A percentile compares a stretch with the other conserved stretches of the same genome.
Evolutionary conservation across 257 asterid species (phyloP).

Genomic region (Datura wrightii): DNA sequence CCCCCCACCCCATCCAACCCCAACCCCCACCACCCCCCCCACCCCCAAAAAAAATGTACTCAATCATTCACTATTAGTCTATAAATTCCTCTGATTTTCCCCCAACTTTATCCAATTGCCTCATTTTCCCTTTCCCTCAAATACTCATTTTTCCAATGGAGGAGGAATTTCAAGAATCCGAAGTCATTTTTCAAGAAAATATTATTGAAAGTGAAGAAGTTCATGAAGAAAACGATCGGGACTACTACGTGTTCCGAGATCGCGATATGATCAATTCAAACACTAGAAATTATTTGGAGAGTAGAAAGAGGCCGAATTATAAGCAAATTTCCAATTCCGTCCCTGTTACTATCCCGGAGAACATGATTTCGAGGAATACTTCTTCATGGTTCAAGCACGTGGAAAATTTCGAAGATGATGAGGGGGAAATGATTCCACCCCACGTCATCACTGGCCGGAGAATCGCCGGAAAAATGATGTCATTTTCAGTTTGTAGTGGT

Average conservation of each 20-base stretch:
- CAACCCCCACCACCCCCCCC: neutral
- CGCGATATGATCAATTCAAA: neutral
- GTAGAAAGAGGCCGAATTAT: slow-evolving; percentile 16
- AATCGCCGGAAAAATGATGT: slow-evolving; percentile 68
- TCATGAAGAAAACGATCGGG: neutral
- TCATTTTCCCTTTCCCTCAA: neutral
- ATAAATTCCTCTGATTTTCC: slow-evolving; percentile 24
- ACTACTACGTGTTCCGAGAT: neutral
- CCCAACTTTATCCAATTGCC: neutral
- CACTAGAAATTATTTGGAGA: neutral
- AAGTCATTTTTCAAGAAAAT: slow-evolving; percentile 31
- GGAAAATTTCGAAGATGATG: slow-evolving; percentile 17
- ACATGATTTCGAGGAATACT: neutral
- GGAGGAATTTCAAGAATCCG: slow-evolving; percentile 36
- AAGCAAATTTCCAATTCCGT: neutral
- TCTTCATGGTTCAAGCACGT: slow-evolving; percentile 31
- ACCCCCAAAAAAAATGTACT: neutral
- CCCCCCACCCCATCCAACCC: neutral
- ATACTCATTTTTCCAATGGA: neutral
- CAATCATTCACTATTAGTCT: slow-evolving; percentile 13
- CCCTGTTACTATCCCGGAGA: slow-evolving; percentile 28
- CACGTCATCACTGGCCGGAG: slow-evolving; percentile 75
- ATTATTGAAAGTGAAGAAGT: neutral
- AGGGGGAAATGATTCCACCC: slow-evolving; percentile 75
- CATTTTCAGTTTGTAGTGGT: slow-evolving; percentile 82